Evolutionary conservation across 2,329 filamentous ascomycete species (phyloP).

Genomic region (Rhexocercosporidium sp.): DNA sequence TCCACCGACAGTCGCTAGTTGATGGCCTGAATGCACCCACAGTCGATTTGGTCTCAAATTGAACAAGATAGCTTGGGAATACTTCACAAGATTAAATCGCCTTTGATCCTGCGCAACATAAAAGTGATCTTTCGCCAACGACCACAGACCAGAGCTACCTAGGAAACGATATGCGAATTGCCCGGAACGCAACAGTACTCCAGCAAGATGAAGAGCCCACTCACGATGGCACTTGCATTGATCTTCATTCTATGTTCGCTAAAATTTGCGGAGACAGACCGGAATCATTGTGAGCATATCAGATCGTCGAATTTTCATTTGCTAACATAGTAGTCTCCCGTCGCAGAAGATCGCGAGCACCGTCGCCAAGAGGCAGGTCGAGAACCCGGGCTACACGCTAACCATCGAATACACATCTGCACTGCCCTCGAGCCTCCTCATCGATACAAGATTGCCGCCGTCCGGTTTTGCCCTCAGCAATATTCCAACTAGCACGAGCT

Average conservation of each 20-base stretch:
- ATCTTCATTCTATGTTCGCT: constrained; percentile 21
- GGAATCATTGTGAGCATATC: background rate
- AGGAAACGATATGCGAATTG: constrained; percentile 16
- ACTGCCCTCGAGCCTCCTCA: constrained; percentile 15
- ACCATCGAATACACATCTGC: constrained; percentile 11
- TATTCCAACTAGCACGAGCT: constrained; percentile 12
- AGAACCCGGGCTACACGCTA: constrained; percentile 17
- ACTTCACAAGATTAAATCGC: background rate
- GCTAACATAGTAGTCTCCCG: constrained; percentile 3
- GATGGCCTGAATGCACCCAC: background rate
- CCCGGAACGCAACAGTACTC: constrained; percentile 12
- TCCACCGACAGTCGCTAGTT: background rate
- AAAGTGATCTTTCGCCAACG: background rate
- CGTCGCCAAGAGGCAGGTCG: background rate
- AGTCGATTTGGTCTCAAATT: background rate
- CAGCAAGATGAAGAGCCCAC: constrained; percentile 21
- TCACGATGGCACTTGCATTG: constrained; percentile 18
- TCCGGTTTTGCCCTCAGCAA: background rate
- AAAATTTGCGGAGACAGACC: background rate
- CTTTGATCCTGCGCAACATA: background rate
- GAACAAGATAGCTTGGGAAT: background rate
- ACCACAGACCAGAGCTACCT: background rate
- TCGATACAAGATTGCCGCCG: constrained; percentile 10
- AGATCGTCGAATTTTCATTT: constrained; percentile 3
- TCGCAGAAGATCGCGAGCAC: constrained; percentile 7